Percentiles rank a stretch among this genome's conserved stretches.
These are phyloP conservation scores for Leersia perrieri DNA, from an alignment of 176 grass and related monocot species.

Conservation along the genomic window DNA sequence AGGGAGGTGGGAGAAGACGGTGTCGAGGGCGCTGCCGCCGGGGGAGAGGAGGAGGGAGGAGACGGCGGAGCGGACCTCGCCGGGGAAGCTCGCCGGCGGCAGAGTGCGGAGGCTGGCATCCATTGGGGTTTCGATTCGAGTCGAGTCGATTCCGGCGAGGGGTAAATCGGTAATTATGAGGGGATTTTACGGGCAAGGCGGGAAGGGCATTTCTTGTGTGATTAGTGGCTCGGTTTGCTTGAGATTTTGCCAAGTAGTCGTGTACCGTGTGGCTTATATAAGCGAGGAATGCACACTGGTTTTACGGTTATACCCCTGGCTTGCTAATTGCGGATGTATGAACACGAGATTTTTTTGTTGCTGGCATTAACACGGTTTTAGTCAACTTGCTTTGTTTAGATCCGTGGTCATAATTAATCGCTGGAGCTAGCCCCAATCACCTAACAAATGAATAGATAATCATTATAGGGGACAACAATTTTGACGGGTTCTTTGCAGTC, in stretches of 20 bases:
- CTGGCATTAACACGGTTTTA: not conserved
- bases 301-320: conserved; percentile 4
- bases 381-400: conserved; percentile 31
- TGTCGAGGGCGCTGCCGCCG: conserved; percentile 66
- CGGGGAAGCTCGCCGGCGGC: conserved; percentile 38
- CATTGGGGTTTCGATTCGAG: no score
- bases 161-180: not conserved
- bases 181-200: conserved; percentile 26
- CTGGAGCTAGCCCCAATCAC: not conserved
- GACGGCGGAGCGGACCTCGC: conserved; percentile 49
- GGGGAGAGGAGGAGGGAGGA: conserved; percentile 64
- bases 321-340: not conserved
- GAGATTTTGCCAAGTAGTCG: not conserved
- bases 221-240: not conserved
- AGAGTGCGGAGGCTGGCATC: conserved; percentile 39
- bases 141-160: not conserved
- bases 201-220: conserved; percentile 40
- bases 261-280: conserved; percentile 32
- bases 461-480: not conserved
- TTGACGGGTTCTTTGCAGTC: not conserved
- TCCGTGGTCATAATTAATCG: not conserved
- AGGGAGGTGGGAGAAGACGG: conserved; percentile 74
- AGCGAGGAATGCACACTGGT: not conserved
- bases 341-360: not conserved
- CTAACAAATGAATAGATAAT: not conserved